Evolutionary conservation across 176 grass and related monocot genomes (phyloP).

Genomic region (Cymbopogon citratus): DNA sequence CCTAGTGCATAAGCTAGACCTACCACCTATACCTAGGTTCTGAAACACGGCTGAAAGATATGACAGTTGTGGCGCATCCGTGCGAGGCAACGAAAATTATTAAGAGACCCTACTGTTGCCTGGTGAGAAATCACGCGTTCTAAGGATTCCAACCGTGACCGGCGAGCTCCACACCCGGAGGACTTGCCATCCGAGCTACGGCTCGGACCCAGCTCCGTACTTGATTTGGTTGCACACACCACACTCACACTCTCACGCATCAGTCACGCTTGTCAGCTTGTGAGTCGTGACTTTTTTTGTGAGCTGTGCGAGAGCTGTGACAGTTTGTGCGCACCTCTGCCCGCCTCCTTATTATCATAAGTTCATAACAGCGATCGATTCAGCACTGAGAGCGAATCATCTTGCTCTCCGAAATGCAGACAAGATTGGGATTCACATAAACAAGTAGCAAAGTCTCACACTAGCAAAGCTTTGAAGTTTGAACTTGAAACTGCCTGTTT

Average conservation of each 20-base stretch:
- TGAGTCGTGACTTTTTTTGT: neutral
- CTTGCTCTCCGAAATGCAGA: conserved; percentile 37
- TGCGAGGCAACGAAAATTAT: too few species aligned
- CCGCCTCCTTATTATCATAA: neutral
- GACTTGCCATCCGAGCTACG: too few species aligned
- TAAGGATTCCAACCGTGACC: too few species aligned
- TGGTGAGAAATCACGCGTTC: too few species aligned
- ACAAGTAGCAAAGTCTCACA: neutral
- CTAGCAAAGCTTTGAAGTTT: conserved; percentile 16
- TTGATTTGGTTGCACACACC: conserved; percentile 29
- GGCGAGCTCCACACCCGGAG: too few species aligned
- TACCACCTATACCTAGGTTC: too few species aligned
- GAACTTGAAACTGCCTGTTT: conserved; percentile 21
- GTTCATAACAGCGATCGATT: conserved; percentile 7
- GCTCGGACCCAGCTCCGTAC: too few species aligned
- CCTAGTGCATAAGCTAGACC: too few species aligned
- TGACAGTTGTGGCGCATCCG: too few species aligned
- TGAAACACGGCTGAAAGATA: too few species aligned
- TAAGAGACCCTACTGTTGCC: too few species aligned
- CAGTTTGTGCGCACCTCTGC: conserved; percentile 20
- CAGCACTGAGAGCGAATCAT: conserved; percentile 32
- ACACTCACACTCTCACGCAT: neutral
- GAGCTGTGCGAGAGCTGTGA: too few species aligned
- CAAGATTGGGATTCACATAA: conserved; percentile 45
- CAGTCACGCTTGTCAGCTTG: neutral